A percentile compares a stretch with the other conserved stretches of the same genome.
Evolutionary conservation across 2,329 filamentous ascomycete species (phyloP).

Genomic region (Phaeosphaeria sp.): DNA sequence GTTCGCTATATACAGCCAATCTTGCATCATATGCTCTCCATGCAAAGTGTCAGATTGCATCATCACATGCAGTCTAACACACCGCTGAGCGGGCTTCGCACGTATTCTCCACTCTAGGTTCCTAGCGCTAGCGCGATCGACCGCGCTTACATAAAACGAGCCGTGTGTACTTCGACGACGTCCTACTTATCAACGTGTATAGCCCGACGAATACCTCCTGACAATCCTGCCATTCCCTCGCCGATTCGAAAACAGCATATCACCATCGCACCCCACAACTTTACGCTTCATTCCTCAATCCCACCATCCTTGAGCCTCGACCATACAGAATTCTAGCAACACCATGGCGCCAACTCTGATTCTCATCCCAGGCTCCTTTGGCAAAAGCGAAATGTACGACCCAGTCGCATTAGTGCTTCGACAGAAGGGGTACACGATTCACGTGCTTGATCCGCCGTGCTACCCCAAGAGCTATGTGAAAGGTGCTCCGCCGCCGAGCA

Average conservation of each 20-base stretch:
- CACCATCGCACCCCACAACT: no score
- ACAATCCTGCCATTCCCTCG: no score
- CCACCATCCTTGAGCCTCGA: no score
- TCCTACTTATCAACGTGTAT: no score
- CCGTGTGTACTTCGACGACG: no score
- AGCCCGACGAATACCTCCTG: no score
- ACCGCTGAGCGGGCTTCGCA: background rate
- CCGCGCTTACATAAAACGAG: background rate
- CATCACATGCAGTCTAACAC: background rate
- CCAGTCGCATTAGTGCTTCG: conserved; percentile 13
- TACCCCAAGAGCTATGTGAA: conserved; percentile 16
- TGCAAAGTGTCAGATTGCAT: background rate
- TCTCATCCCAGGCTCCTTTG: conserved; percentile 36
- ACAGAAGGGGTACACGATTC: conserved; percentile 19
- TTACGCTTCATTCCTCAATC: no score
- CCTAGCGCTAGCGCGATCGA: background rate
- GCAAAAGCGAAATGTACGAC: conserved; percentile 18
- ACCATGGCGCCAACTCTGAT: conserved; percentile 26
- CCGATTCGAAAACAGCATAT: no score
- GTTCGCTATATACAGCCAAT: background rate
- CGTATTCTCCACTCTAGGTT: background rate
- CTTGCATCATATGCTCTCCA: background rate
- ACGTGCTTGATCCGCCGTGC: conserved; percentile 19
- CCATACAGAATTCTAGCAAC: background rate
- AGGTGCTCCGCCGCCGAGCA: conserved; percentile 14